Base-by-base conservation (phyloP, 2,329 filamentous ascomycete species). In the Scortechinia acanthostroma region DNA sequence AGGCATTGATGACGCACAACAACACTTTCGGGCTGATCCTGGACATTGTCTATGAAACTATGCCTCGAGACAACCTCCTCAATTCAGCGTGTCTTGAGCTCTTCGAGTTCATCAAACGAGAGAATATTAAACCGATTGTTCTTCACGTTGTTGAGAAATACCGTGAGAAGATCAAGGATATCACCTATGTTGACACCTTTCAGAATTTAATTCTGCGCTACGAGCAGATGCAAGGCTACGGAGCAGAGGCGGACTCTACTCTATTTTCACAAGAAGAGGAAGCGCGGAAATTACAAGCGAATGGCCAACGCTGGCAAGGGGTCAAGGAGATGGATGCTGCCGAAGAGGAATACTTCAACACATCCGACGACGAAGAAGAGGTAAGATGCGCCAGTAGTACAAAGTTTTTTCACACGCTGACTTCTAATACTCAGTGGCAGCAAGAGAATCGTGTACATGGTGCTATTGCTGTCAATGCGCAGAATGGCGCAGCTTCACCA, bases 61-160 rank as follows among this genome's bases (percentile, higher is more conserved):
- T 87, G 80, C 81, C 82, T 1, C 74, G 82, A 44, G 83, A 88
- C 56, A 88, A 86, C 52, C 69, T 88, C 4, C 69, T 88, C 35
- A 88, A 88, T 57, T 87, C 83, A 4, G 83, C 82, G 23, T 87
- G 81, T 55, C 66, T 88, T 28, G 84, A 88, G 57, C 68, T 88
- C 30, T 88, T 88, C 52, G 83, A 87, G 54, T 85, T 78, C 55
- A 81, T 88, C 56, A 82, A 77, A 56, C 65, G 68, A 51, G 77
- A 83, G 53, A 74, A 74, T 43, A 72, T 82, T 57, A 86, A 84
- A 57, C 70, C 74, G 19, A 67, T 88, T 37, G 76, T 86, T 44
- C 66, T 71, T n/a, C 81, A 88, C 57, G 65, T 88, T 37, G 82
- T 85, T 20, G 80, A 86, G 51, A 78, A 77, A 37, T 84, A 85